Evolutionary conservation across 148 eudicot genomes (phyloP).

Genomic region (Salicornia ramosissima): DNA sequence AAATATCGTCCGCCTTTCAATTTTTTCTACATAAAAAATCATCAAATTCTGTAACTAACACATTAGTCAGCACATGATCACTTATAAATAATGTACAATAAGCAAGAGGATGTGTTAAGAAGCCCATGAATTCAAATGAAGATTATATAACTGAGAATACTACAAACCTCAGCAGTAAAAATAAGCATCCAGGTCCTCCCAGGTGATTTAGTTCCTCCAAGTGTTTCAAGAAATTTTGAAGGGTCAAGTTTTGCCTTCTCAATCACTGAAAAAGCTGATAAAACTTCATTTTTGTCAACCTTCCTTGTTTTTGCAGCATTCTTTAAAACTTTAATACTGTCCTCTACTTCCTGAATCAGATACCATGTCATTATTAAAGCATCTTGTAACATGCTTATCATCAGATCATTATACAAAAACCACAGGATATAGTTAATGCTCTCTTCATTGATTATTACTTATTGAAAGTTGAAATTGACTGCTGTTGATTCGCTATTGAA

Average conservation of each 20-base stretch:
- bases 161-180: conserved; percentile 75
- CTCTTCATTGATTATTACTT: too few relatives aligned
- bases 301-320: conserved; percentile 80
- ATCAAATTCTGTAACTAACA: background rate
- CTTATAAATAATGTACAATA: background rate
- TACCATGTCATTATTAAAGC: background rate
- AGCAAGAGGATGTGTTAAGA: background rate
- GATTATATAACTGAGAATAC: background rate
- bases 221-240: conserved; percentile 62
- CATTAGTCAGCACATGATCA: background rate
- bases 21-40: conserved; percentile 40
- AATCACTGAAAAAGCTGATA: conserved; percentile 58
- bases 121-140: background rate
- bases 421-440: too few relatives aligned
- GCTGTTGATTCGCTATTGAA: too few relatives aligned
- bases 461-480: too few relatives aligned
- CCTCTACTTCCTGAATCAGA: conserved; percentile 56
- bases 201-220: conserved; percentile 82
- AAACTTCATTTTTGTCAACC: conserved; percentile 46
- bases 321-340: conserved; percentile 61
- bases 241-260: conserved; percentile 87
- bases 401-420: background rate
- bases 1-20: conserved; percentile 63
- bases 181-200: conserved; percentile 98
- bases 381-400: background rate